Evolutionary conservation across 2,329 filamentous ascomycete genomes (phyloP), one percentile per base, ranked within the genome.

Genomic region (Ceratocystis cubensis): DNA sequence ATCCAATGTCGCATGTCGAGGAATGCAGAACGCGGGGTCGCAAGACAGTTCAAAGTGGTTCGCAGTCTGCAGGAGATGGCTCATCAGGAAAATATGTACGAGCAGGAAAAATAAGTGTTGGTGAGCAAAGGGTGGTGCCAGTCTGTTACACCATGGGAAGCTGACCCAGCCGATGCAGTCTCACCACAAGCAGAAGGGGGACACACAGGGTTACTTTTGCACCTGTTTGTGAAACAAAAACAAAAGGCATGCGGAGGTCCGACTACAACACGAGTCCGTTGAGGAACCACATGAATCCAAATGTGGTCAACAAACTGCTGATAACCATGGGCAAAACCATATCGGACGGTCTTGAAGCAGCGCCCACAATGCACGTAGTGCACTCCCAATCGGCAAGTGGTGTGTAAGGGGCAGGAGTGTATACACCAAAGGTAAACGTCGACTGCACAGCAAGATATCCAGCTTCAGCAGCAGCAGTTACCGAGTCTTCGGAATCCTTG

Each of bases 211-310:
- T 33, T 10, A 3, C 3, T n/a, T 20, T 53, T 30, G 30, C 56
- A 59, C 56, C 5, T 59, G 17, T 59, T 37, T 5, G 56, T 37
- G 56, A 59, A 30, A 33, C 56, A 20, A 33, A 44, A 20, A 57
- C n/a, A 53, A 65, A 41, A 65, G 22, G 41, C 20, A 41, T 15
- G 53, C 20, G 28, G 57, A 13, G 20, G 45, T 25, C 48, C 48
- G 48, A 28, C 61, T 77, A 72, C 45, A 76, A 71, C 7, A 74
- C 76, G 10, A 83, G 72, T 1, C 84, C 83, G 28, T 77, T 77
- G 46, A 85, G 82, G 70, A 86, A 86, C 83, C 83, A 86, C 37
- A 83, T 85, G 70, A 87, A 86, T 72, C 81, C 83, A 37, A 82
- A 69, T 3, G 86, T 75, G 1, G 84, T 86, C 56, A 84, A 72